phyloP scores from a whole-genome alignment of 495 filamentous ascomycete species.

The Aspergillus diversus region DNA sequence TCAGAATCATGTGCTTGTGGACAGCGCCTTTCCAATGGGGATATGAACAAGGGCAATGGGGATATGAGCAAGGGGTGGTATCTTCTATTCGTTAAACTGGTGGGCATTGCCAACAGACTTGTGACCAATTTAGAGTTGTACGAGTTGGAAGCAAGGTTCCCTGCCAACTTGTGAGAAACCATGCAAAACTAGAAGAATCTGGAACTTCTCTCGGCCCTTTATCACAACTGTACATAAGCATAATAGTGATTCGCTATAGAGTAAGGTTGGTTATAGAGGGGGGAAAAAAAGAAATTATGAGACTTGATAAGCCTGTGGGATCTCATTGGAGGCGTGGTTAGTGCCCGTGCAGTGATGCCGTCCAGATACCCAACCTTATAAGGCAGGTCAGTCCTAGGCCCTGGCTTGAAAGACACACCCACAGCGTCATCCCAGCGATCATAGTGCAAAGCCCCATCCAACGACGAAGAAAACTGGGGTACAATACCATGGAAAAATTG shows the following conservation, averaged over 20 bases:
- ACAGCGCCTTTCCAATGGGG: neutral
- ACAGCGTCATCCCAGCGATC: no score
- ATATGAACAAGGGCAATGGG: neutral
- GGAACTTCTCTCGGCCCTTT: neutral
- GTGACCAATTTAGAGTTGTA: neutral
- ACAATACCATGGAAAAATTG: no score
- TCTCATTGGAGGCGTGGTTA: constrained; percentile 25
- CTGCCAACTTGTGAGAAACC: neutral
- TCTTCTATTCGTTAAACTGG: neutral
- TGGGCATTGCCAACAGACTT: neutral
- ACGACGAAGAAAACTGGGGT: no score
- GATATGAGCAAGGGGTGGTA: neutral
- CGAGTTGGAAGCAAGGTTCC: neutral
- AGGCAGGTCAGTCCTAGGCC: neutral
- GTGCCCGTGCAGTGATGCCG: constrained; percentile 2
- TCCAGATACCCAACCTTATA: constrained; percentile 1
- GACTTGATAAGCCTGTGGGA: constrained; percentile 21
- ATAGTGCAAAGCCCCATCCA: no score
- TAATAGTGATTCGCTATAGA: neutral
- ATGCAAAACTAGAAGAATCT: neutral
- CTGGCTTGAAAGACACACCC: no score
- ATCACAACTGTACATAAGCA: neutral
- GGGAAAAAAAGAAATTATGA: constrained; percentile 14
- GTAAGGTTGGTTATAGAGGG: neutral
- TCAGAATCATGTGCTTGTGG: neutral